Evolutionary conservation across 176 grass and related monocot species (phyloP).

Genomic region (Oryza nivara): DNA sequence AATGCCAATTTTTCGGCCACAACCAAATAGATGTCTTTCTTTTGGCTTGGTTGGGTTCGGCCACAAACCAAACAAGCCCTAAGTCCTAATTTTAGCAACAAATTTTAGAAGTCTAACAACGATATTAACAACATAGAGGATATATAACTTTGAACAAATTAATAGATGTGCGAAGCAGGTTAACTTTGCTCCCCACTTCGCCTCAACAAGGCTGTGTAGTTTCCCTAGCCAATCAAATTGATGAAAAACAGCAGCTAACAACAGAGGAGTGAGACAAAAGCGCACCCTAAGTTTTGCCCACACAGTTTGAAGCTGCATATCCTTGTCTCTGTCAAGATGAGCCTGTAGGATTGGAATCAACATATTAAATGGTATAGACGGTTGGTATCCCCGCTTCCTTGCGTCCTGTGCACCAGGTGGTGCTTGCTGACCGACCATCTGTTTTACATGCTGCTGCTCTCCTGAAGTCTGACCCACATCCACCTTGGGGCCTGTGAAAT

Average conservation of each 20-base stretch:
- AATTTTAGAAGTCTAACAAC: conserved; percentile 7
- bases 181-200: not conserved
- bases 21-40: too few relatives aligned
- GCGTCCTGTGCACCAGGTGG: conserved; percentile 54
- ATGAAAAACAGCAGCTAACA: conserved; percentile 17
- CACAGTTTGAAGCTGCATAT: conserved; percentile 91
- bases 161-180: not conserved
- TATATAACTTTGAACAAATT: not conserved
- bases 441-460: conserved; percentile 41
- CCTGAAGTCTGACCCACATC: conserved; percentile 43
- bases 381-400: conserved; percentile 56
- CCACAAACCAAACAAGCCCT: too few relatives aligned
- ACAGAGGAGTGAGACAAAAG: conserved; percentile 33
- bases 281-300: conserved; percentile 85
- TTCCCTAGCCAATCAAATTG: conserved; percentile 24
- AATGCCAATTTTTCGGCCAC: too few relatives aligned
- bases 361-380: conserved; percentile 96
- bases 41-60: too few relatives aligned
- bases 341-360: conserved; percentile 90
- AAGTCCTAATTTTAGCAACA: conserved; percentile 22
- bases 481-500: conserved; percentile 33
- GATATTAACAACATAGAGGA: not conserved
- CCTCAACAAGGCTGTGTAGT: not conserved
- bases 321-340: conserved; percentile 95
- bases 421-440: conserved; percentile 54